Conservation (phyloP, 345 rosid species). For the Lepidium africanum region DNA sequence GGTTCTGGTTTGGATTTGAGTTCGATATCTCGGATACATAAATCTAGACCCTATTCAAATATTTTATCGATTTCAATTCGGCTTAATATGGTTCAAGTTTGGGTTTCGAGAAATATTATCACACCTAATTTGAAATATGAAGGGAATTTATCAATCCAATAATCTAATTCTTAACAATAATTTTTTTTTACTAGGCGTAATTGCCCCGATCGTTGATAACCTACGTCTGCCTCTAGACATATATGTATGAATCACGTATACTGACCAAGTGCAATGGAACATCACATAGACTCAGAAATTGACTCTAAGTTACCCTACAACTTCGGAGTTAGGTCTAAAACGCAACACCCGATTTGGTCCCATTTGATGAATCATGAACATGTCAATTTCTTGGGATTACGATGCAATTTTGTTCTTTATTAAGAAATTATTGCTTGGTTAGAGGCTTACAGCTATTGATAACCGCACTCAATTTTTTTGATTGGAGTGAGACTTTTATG, state of each 20-base stretch:
- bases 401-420: neutral
- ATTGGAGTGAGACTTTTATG: neutral
- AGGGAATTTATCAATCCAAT: no score
- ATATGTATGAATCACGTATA: neutral
- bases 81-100: no score
- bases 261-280: neutral
- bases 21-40: no score
- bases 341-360: constrained; percentile 12
- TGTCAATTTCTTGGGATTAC: constrained; percentile 2
- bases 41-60: no score
- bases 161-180: no score
- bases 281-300: constrained; percentile 4
- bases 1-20: no score
- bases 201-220: no score
- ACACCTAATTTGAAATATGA: no score
- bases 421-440: neutral
- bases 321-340: constrained; percentile 11
- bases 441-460: neutral
- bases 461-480: neutral
- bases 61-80: no score
- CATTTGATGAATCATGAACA: constrained; percentile 1
- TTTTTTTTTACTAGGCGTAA: no score
- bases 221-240: no score
- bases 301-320: constrained; percentile 13
- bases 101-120: no score